Evolutionary conservation across 1,139 yeast genomes (phyloP), one percentile per base, ranked within the genome.

Genomic region (Protomyces arabidopsidicola): DNA sequence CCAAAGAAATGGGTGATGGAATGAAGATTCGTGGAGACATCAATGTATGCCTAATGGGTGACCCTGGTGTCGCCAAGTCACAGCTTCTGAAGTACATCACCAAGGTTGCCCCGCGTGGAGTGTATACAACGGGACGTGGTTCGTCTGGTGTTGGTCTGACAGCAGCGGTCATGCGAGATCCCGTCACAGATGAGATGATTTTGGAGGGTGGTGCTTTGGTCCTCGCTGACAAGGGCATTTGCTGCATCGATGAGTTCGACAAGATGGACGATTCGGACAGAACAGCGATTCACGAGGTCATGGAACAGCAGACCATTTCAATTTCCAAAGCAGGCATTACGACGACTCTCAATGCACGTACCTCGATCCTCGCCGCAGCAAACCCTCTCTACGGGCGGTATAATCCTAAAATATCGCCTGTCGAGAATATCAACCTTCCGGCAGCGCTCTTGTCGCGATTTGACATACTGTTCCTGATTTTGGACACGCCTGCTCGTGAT

Each of bases 11-110:
- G 70, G 96, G 96, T 54, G 98, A 95, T 76, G 99, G 99, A 68
- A 84, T 95, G 87, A 86, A 87, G 72, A 93, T 95, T 72, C 86
- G 99, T 79, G 99, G 99, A 73, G 98, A 95, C 74, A 89, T 95
- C 69, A 95, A 95, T 74, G 85, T 95, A 63, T 88, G 98, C 78
- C 81, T 95, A 65, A 93, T 95, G 98, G 99, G 99, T 70, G 99
- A 95, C 72, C 99, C 99, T 48, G 98, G 98, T 81, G 98, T 95
- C 65, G 99, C 99, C 71, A 95, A 95, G 76, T 93, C 98, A 1
- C 99, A 95, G 80, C 80, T 95, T 71, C 80, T 95, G 68, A 93
- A 93, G 75, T 89, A 96, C 42, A 89, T 95, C 68, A 82, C 91
- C 65, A 90, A 91, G 71, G 89, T 95, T 59, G 95, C 98, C 0